Conservation (phyloP, 257 asterid genomes). For the Primulina eburnea region DNA sequence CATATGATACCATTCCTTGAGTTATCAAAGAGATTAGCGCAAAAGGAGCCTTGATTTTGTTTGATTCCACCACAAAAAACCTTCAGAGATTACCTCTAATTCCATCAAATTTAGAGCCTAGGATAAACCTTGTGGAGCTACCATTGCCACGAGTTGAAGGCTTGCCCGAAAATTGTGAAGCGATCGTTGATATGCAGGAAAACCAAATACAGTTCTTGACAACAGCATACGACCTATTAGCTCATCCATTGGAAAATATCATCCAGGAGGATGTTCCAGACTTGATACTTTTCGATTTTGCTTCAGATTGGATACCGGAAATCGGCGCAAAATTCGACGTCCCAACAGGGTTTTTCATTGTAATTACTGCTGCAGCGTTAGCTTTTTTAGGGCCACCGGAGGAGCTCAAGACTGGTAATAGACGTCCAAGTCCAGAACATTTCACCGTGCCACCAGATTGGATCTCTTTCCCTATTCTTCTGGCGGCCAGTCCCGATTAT, state of each 20-base stretch:
- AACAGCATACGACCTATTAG: constrained; percentile 37
- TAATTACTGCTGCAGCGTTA: constrained; percentile 35
- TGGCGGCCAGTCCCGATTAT: constrained; percentile 28
- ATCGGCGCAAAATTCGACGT: constrained; percentile 28
- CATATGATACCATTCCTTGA: background rate
- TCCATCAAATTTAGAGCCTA: constrained; percentile 23
- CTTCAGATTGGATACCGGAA: constrained; percentile 31
- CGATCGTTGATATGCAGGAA: constrained; percentile 35
- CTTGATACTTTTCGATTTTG: constrained; percentile 37
- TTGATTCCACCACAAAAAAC: constrained; percentile 31
- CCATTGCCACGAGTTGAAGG: constrained; percentile 29
- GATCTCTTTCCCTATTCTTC: constrained; percentile 36
- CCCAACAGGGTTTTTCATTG: constrained; percentile 29
- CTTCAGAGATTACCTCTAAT: constrained; percentile 36
- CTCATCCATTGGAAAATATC: constrained; percentile 28
- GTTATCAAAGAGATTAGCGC: background rate
- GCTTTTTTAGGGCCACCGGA: constrained; percentile 37
- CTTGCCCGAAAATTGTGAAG: constrained; percentile 40
- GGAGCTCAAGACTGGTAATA: constrained; percentile 27
- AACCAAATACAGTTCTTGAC: constrained; percentile 31
- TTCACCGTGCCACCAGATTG: constrained; percentile 37
- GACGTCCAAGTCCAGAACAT: constrained; percentile 29
- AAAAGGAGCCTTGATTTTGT: background rate
- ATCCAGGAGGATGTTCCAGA: constrained; percentile 26
- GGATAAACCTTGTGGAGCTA: constrained; percentile 28